Base-by-base conservation (phyloP, 352 stramenopile genomes). In the Pythium diclinum region DNA sequence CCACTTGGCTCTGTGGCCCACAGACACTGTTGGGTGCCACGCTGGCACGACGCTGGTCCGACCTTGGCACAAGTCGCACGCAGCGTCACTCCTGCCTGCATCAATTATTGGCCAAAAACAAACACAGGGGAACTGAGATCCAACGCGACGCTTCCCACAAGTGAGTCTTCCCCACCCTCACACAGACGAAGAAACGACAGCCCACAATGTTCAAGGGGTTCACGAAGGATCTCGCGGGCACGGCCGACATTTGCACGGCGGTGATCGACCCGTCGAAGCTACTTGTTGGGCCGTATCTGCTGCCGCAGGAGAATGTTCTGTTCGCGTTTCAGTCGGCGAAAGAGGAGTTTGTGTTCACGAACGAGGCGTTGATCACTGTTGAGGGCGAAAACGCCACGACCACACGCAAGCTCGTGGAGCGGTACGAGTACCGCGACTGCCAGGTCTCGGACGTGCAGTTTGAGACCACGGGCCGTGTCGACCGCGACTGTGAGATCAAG, bases 401-500 rank as follows among this genome's bases (percentile, higher is more conserved):
- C 0, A 85, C 79, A 30, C 71, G 73, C 19, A 79, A 79, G 51
- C 55, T 79, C 8, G 74, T 84, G 19, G 32, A 74, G 32, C 75
- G 78, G 17, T 68, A 67, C 32, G 72, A 81, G 48, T 85, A 78
- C 38, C 73, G 74, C 21, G 72, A 85, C 23, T 64, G 67, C 32
- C n/a, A 34, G 8, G 56, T 85, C 52, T 57, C 55, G 0, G 44
- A 69, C 13, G 76, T 88, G 11, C 30, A 66, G 28, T 85, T 88
- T 48, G 79, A 85, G 68, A 88, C 79, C 9, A 80, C 77, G 3
- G 79, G 79, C 0, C 75, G 75, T 23, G 58, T 84, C 19, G 79
- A 88, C 46, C 79, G 77, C 33, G 79, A 88, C 68, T 88, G 79
- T 44, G 79, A 85, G 67, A 83, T 88, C 68, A 85, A 88, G 65